Evolutionary conservation across 169 alveolate genomes (phyloP), one percentile per base, ranked within the genome.

Genomic region (Cryptosporidium xiaoi): DNA sequence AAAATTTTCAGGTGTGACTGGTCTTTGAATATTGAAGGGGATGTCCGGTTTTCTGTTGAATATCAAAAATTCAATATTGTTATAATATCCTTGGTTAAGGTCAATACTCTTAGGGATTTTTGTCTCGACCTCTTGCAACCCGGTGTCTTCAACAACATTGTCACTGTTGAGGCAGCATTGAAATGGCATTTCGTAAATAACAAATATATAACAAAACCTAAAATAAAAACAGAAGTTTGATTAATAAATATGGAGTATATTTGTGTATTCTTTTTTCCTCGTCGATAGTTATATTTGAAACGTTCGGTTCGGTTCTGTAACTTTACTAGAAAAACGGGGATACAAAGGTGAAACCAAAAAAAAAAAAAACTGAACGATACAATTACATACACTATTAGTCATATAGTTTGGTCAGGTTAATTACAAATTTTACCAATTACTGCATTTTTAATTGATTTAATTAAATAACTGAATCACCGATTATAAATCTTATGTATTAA

Each of bases 121-220:
- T 27, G 68, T 18, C 27, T n/a, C 46, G 51, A 31, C 31, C 8
- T 18, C 8, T 31, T 69, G 29, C 16, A 31, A 18, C 33, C 5
- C 33, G 24, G 40, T 4, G 8, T 15, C 13, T 36, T 46, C 46
- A 24, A 46, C 46, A 48, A 46, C 8, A 18, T 6, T 10, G 1
- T 65, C 60, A 65, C 18, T 65, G n/a, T 51, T 69, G 27, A 33
- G 51, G 68, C 87, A 77, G 31, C 87, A 77, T 48, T 77, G 44
- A 62, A 77, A 77, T 16, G 87, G 64, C 87, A 77, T 69, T 34
- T 69, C 51, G 31, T 27, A n/a, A 53, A 55, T 4, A 34, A 4
- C n/a, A 69, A 18, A 27, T 31, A 29, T 16, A 12, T 24, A 48
- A n/a, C 56, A 69, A 69, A 69, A 4, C 68, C 83, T 69, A 69